These are phyloP conservation scores for Epichloe gansuensis DNA, from an alignment of 2,329 filamentous ascomycete genomes.

Conservation along the genomic window DNA sequence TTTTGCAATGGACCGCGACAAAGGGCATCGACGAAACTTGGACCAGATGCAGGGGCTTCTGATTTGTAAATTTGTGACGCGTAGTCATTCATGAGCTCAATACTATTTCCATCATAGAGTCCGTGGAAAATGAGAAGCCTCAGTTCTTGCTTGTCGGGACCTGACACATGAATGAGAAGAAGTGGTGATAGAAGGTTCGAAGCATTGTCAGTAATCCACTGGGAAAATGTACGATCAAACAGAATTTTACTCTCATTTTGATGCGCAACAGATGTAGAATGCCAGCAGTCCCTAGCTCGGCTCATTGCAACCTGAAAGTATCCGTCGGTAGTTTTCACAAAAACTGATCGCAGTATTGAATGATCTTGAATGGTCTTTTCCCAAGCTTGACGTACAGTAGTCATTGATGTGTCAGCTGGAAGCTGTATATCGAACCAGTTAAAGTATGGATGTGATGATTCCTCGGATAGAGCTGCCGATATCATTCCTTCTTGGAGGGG, in stretches of 20 bases:
- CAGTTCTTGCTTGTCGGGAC: slow-evolving; percentile 4
- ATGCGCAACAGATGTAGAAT: slow-evolving; percentile 17
- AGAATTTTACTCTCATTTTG: slow-evolving; percentile 19
- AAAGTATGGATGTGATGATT: slow-evolving; percentile 53
- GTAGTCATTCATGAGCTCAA: slow-evolving; percentile 51
- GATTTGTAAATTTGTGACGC: slow-evolving; percentile 25
- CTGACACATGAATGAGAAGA: slow-evolving; percentile 30
- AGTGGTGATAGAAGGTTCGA: slow-evolving; percentile 37
- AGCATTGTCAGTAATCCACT: slow-evolving; percentile 43
- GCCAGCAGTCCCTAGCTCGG: slow-evolving; percentile 29
- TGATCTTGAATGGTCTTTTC: slow-evolving; percentile 33
- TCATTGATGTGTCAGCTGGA: slow-evolving; percentile 26
- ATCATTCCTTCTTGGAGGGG: slow-evolving; percentile 80
- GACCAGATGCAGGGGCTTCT: slow-evolving; percentile 20
- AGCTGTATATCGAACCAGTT: slow-evolving; percentile 58
- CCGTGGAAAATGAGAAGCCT: slow-evolving; percentile 54
- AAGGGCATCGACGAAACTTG: slow-evolving; percentile 53
- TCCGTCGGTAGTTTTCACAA: slow-evolving; percentile 61
- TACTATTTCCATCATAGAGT: slow-evolving; percentile 73
- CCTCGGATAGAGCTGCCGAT: slow-evolving; percentile 47
- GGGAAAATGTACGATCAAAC: slow-evolving; percentile 22
- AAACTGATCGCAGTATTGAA: slow-evolving; percentile 59
- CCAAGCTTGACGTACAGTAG: slow-evolving; percentile 46
- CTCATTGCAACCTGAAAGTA: slow-evolving; percentile 59
- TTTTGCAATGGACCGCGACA: slow-evolving; percentile 53